Evolutionary conservation across 2,329 filamentous ascomycete species (phyloP).

Genomic region (Hypoxylon sp.): DNA sequence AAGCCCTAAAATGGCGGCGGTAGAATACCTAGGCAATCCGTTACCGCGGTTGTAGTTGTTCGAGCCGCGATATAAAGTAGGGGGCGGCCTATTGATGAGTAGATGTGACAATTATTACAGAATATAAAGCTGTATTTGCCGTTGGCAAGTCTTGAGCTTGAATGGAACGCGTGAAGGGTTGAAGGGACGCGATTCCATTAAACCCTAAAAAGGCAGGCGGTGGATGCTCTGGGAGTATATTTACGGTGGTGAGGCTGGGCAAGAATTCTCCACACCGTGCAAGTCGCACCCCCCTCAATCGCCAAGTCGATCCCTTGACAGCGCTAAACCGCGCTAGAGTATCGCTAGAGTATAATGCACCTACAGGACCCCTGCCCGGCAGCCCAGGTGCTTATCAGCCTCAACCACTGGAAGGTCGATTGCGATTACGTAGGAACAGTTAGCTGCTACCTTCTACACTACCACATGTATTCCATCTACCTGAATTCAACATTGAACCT

Average conservation of each 20-base stretch:
- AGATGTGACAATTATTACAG: background rate
- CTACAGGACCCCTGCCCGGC: background rate
- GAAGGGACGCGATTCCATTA: slow-evolving; percentile 50
- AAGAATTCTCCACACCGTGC: background rate
- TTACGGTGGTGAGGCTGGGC: background rate
- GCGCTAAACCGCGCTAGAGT: background rate
- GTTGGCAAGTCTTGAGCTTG: background rate
- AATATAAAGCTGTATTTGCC: background rate
- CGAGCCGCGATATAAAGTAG: background rate
- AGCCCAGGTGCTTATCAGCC: slow-evolving; percentile 12
- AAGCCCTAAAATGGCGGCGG: background rate
- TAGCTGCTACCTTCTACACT: slow-evolving; percentile 1
- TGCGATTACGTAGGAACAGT: slow-evolving; percentile 29
- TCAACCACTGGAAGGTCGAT: background rate
- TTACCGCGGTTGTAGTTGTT: no score
- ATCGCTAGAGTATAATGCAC: no score
- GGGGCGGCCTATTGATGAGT: background rate
- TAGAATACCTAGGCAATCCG: background rate
- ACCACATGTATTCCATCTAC: background rate
- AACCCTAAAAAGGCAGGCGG: slow-evolving; percentile 39
- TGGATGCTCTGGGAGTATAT: slow-evolving; percentile 7
- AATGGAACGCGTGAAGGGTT: slow-evolving; percentile 42
- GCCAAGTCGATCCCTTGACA: background rate
- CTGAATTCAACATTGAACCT: slow-evolving; percentile 12
- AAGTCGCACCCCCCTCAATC: background rate